Evolutionary conservation across 73 alveolate genomes (phyloP), one percentile per base, ranked within the genome.

Genomic region (Paramecium sonneborni): DNA sequence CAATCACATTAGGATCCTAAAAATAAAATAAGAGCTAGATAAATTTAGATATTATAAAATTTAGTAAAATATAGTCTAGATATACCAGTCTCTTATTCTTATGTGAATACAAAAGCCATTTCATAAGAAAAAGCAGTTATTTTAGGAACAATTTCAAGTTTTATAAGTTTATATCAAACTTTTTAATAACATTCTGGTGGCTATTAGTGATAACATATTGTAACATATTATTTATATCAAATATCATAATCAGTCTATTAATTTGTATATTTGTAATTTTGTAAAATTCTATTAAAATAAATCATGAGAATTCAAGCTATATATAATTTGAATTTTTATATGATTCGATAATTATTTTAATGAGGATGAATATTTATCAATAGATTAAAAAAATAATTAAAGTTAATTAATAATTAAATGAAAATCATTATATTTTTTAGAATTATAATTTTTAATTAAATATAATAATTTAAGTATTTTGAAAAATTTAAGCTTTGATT

Each of bases 181-280:
- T 72, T 72, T 37, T n/a, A 35, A 72, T 72, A 72, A 72, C 58
- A 32, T 72, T 72, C 55, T 35, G 86, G 86, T 35, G 86, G 86
- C 38, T 72, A 34, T 72, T 35, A 72, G 57, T 72, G 86, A 72
- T 72, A 23, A 52, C 15, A 52, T 15, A 18, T 52, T 52, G 68
- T 52, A n/a, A 52, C 26, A 52, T 52, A 52, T 52, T 52, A 52
- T 52, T 52, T 52, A 52, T 52, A 52, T 52, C 15, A 52, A 52
- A 6, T 52, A 52, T 52, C 18, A 15, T 52, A 15, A 52, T 20
- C n/a, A n/a, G n/a, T n/a, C n/a, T n/a, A n/a, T n/a, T n/a, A n/a
- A n/a, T n/a, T n/a, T n/a, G n/a, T n/a, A n/a, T n/a, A n/a, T n/a
- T n/a, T n/a, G n/a, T n/a, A n/a, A n/a, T n/a, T n/a, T n/a, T n/a